A percentile compares a stretch with the other conserved stretches of the same genome.
Conservation (phyloP, 2,329 filamentous ascomycete species). For the Fusarium protoensiforme region DNA sequence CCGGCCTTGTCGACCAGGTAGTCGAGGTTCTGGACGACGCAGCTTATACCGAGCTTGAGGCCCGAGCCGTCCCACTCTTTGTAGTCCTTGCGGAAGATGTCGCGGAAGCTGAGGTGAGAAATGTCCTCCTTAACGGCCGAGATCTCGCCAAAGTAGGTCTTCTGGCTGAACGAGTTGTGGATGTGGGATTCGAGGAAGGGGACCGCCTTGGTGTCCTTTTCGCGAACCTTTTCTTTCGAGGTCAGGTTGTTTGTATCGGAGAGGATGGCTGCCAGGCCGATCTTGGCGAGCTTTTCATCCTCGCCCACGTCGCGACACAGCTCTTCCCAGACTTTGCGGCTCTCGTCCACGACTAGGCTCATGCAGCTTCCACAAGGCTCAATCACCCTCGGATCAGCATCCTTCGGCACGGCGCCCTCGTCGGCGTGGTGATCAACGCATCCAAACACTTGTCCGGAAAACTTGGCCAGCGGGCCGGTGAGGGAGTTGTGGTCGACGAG, state of each 20-base stretch:
- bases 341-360: slow-evolving; percentile 74
- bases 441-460: slow-evolving; percentile 65
- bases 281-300: slow-evolving; percentile 71
- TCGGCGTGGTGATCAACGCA: slow-evolving; percentile 86
- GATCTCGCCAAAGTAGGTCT: slow-evolving; percentile 69
- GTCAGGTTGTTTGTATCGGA: slow-evolving; percentile 77
- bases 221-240: slow-evolving; percentile 72
- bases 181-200: slow-evolving; percentile 66
- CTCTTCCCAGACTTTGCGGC: slow-evolving; percentile 66
- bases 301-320: slow-evolving; percentile 48
- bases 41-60: slow-evolving; percentile 73
- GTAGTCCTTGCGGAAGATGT: slow-evolving; percentile 84
- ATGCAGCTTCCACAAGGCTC: slow-evolving; percentile 77
- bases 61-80: slow-evolving; percentile 77
- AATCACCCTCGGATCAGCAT: slow-evolving; percentile 69
- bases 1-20: slow-evolving; percentile 68
- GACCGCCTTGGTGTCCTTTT: slow-evolving; percentile 68
- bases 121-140: slow-evolving; percentile 75
- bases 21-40: slow-evolving; percentile 70
- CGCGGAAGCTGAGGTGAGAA: slow-evolving; percentile 67
- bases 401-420: slow-evolving; percentile 64
- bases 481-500: slow-evolving; percentile 84
- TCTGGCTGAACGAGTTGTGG: slow-evolving; percentile 59
- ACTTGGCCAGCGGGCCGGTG: slow-evolving; percentile 69
- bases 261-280: slow-evolving; percentile 77